phyloP scores from a whole-genome alignment of 208 protist genomes.

The Trypanosoma avium region DNA sequence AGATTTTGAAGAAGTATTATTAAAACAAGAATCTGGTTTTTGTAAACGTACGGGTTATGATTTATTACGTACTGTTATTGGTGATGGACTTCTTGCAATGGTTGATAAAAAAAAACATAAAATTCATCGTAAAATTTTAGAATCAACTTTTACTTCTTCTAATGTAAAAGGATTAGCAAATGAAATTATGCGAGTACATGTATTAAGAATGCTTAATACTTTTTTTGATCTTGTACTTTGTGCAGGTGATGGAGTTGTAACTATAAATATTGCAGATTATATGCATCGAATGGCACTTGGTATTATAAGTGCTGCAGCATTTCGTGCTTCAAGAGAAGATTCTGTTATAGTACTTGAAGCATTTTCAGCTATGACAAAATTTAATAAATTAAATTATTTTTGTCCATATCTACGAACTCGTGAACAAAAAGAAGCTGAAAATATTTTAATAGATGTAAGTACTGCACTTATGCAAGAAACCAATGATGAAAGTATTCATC shows the following conservation, averaged over 20 bases:
- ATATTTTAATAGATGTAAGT: slow-evolving; percentile 32
- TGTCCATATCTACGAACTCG: slow-evolving; percentile 47
- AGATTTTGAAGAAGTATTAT: slow-evolving; percentile 51
- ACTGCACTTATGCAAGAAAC: slow-evolving; percentile 30
- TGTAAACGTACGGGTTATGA: slow-evolving; percentile 48
- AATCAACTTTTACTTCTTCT: slow-evolving; percentile 36
- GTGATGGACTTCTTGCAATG: slow-evolving; percentile 42
- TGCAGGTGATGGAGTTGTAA: slow-evolving; percentile 26
- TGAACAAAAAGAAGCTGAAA: slow-evolving; percentile 34
- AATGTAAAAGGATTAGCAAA: slow-evolving; percentile 51
- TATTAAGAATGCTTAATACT: slow-evolving; percentile 35
- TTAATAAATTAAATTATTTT: slow-evolving; percentile 55
- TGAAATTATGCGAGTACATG: slow-evolving; percentile 42
- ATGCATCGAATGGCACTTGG: slow-evolving; percentile 51
- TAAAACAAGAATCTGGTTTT: slow-evolving; percentile 41
- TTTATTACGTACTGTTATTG: slow-evolving; percentile 53
- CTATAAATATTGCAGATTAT: slow-evolving; percentile 41
- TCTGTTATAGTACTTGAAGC: slow-evolving; percentile 34
- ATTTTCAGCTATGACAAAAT: slow-evolving; percentile 43
- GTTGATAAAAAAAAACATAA: slow-evolving; percentile 45
- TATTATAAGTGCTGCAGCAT: slow-evolving; percentile 49
- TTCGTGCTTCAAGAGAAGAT: slow-evolving; percentile 41
- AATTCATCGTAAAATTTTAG: slow-evolving; percentile 41
- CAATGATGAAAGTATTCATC: background rate
- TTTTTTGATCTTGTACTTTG: slow-evolving; percentile 35